Percentiles rank a stretch among this genome's conserved stretches.
Evolutionary conservation across 495 filamentous ascomycete species (phyloP).

Genomic region (Hypoxylon fragiforme): DNA sequence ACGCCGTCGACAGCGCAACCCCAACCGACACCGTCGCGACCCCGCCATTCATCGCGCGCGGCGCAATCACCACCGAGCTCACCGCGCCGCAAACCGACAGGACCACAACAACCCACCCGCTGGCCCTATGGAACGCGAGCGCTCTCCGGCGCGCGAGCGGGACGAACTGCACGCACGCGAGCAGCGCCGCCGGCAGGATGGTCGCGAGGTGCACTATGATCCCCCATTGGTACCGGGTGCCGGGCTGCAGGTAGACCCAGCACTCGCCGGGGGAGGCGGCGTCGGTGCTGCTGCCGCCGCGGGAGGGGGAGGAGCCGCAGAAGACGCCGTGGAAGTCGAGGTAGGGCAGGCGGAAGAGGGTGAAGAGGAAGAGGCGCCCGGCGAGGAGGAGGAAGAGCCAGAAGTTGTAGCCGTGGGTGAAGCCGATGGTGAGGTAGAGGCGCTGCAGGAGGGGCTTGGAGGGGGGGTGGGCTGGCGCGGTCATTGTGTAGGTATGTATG

Average conservation of each 20-base stretch:
- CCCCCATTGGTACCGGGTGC: constrained; percentile 45
- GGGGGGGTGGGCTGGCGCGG: neutral
- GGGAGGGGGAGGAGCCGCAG: constrained; percentile 19
- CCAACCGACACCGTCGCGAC: constrained; percentile 44
- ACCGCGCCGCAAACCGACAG: constrained; percentile 45
- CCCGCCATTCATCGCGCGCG: constrained; percentile 49
- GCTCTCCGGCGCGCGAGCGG: constrained; percentile 53
- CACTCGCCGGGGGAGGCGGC: constrained; percentile 51
- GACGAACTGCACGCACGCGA: constrained; percentile 55
- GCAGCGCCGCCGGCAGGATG: constrained; percentile 50
- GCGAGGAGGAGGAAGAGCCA: constrained; percentile 42
- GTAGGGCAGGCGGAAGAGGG: constrained; percentile 36
- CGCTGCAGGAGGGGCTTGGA: constrained; percentile 5
- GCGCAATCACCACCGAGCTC: constrained; percentile 49
- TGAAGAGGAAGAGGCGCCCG: constrained; percentile 38
- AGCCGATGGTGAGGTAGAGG: constrained; percentile 43
- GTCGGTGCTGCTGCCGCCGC: constrained; percentile 4
- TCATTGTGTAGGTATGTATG: constrained; percentile 11
- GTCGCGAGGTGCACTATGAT: constrained; percentile 51
- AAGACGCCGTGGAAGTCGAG: constrained; percentile 42
- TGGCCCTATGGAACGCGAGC: constrained; percentile 54
- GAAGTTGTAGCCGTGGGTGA: constrained; percentile 46
- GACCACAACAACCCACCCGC: constrained; percentile 52
- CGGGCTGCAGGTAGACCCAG: constrained; percentile 47
- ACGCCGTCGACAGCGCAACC: constrained; percentile 43